Percentiles rank a stretch among this genome's conserved stretches.
Evolutionary conservation across 805 yeast genomes (phyloP).

Genomic region (Pichia paraexigua): DNA sequence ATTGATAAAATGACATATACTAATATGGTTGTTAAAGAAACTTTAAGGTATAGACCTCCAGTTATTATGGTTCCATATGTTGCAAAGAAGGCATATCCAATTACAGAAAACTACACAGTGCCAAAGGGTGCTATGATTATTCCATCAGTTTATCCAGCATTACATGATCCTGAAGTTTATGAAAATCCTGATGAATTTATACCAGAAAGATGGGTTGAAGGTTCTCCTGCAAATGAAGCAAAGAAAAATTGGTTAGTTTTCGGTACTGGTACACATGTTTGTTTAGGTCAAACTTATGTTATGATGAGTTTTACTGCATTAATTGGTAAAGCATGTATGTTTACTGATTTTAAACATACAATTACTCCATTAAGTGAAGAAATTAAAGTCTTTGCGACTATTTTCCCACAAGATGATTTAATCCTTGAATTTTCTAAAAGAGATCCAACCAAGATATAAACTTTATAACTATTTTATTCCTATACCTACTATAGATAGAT

Average conservation of each 20-base stretch:
- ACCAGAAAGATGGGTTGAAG: constrained; percentile 92
- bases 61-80: constrained; percentile 97
- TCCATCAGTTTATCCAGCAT: constrained; percentile 90
- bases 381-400: constrained; percentile 94
- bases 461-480: neutral
- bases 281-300: constrained; percentile 92
- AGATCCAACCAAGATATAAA: constrained; percentile 36
- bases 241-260: constrained; percentile 93
- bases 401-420: constrained; percentile 95
- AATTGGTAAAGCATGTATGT: constrained; percentile 84
- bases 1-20: constrained; percentile 87
- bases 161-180: constrained; percentile 96
- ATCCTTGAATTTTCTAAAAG: constrained; percentile 64
- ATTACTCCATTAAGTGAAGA: constrained; percentile 82
- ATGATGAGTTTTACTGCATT: constrained; percentile 81
- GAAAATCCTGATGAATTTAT: constrained; percentile 89
- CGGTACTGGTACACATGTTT: constrained; percentile 95
- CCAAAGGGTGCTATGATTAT: constrained; percentile 97
- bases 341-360: constrained; percentile 73
- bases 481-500: no score
- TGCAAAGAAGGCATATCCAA: constrained; percentile 79
- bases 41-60: constrained; percentile 93
- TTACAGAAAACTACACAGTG: constrained; percentile 75
- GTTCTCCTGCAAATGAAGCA: constrained; percentile 64
- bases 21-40: constrained; percentile 81